Conservation (phyloP, 352 stramenopile genomes). For the Globisporangium echinulatum region DNA sequence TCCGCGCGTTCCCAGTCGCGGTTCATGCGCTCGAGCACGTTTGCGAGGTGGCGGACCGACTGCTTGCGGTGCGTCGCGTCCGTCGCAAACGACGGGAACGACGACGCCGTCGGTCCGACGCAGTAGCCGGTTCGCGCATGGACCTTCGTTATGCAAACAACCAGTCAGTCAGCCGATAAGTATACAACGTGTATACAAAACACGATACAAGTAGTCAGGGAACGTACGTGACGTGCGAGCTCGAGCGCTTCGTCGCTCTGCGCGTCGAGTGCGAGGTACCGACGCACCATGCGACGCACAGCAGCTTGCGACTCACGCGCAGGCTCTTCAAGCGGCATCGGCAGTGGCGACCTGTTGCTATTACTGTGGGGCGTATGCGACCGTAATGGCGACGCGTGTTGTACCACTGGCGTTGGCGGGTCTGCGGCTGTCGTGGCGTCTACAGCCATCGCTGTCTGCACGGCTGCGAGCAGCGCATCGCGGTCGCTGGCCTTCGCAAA, state of each 20-base stretch:
- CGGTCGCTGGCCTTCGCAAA: conserved; percentile 28
- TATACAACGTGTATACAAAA: background rate
- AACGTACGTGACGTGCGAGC: conserved; percentile 24
- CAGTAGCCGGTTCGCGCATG: conserved; percentile 35
- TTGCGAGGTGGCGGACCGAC: conserved; percentile 23
- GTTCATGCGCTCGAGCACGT: conserved; percentile 47
- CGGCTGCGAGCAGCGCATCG: conserved; percentile 33
- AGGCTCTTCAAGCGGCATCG: too few species aligned
- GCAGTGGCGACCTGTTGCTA: too few species aligned
- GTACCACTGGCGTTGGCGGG: too few species aligned
- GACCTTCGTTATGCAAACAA: conserved; percentile 15
- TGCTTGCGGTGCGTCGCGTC: conserved; percentile 43
- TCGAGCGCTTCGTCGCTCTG: conserved; percentile 32
- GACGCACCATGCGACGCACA: conserved; percentile 29
- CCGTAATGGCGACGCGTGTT: too few species aligned
- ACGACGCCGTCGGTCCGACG: conserved; percentile 20
- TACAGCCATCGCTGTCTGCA: conserved; percentile 9
- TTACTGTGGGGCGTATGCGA: too few species aligned
- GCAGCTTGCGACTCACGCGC: conserved; percentile 6
- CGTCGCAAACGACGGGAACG: conserved; percentile 25
- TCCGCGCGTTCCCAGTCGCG: conserved; percentile 39
- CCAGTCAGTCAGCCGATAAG: background rate
- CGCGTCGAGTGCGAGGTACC: conserved; percentile 33
- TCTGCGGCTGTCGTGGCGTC: background rate
- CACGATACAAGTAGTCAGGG: background rate